Percentiles rank a stretch among this genome's conserved stretches.
phyloP scores from a whole-genome alignment of 164 flowering plant species.

The Stephania yunnanensis region DNA sequence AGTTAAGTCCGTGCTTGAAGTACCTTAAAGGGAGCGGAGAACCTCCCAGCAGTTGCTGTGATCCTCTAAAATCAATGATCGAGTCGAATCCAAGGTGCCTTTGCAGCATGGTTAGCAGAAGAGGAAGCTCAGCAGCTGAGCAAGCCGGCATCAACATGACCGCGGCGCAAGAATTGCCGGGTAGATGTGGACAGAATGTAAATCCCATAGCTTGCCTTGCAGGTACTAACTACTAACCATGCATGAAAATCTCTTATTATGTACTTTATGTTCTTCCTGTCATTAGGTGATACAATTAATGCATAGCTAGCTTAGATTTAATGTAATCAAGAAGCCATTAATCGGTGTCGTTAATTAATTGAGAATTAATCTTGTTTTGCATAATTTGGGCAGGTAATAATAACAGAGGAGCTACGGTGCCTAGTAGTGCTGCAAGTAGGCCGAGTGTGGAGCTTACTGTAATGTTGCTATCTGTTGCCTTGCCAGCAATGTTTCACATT shows the following conservation, averaged over 20 bases:
- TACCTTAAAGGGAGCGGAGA: slow-evolving; percentile 39
- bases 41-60: slow-evolving; percentile 56
- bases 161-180: slow-evolving; percentile 51
- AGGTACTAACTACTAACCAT: not conserved
- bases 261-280: not conserved
- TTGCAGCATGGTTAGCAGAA: slow-evolving; percentile 43
- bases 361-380: not conserved
- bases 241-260: no score
- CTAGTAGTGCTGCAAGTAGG: slow-evolving; percentile 13
- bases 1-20: slow-evolving; percentile 50
- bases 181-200: slow-evolving; percentile 52
- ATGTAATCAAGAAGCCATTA: no score
- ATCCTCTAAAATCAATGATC: slow-evolving; percentile 53
- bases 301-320: no score
- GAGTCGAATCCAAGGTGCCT: slow-evolving; percentile 51
- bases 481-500: slow-evolving; percentile 12
- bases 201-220: slow-evolving; percentile 52
- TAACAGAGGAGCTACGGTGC: slow-evolving; percentile 1
- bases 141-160: slow-evolving; percentile 42
- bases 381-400: slow-evolving; percentile 1
- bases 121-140: slow-evolving; percentile 30
- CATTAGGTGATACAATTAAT: not conserved
- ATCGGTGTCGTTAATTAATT: no score
- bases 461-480: not conserved
- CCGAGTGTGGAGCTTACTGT: not conserved